Base-by-base conservation (phyloP, 306 rosid genomes). In the Begonia loranthoides region DNA sequence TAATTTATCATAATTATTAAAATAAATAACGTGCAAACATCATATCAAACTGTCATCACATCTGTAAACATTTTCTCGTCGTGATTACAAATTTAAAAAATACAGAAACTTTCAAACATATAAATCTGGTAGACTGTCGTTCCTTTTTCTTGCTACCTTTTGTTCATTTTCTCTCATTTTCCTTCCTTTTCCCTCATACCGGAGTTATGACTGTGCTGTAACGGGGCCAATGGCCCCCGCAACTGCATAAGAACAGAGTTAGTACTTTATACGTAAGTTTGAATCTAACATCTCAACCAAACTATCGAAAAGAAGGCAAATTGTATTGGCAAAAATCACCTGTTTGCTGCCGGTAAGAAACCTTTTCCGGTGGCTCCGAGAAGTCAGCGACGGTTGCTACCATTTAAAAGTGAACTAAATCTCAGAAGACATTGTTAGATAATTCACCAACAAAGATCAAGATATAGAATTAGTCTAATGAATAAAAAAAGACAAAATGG, bases 331-430 rank as follows among this genome's bases (percentile, higher is more conserved):
- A 56, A 54, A 19, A 55, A 73, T 51, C 65, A 90, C 99, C 95
- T 62, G 80, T 65, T 61, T 86, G 95, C 58, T 90, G 99, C 66
- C 95, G 99, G 69, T 86, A 86, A 5, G 99, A 90, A 63, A 90
- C 55, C 50, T 78, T 86, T 59, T 90, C 99, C 0, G 99, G 94
- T 40, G 99, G 94, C 59, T 82, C 86, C 5, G 94, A 12, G 58
- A 86, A 85, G 79, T 90, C 99, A 22, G 86, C 94, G 69, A 86
- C 17, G 49, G 86, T 90, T 50, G 99, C 99, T 48, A 90, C 99
- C 95, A 90, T 69, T 90, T 90, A 62, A 90, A 82, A 90, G 67
- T 82, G 95, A 86, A 90, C 95, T 90, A 81, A 66, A 69, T 52
- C 54, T 45, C 33, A 17, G 44, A 41, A 58, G 11, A 33, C 7